Percentiles rank a stretch among this genome's conserved stretches.
phyloP scores from a whole-genome alignment of 1,139 yeast species.

The Candida albicans region DNA sequence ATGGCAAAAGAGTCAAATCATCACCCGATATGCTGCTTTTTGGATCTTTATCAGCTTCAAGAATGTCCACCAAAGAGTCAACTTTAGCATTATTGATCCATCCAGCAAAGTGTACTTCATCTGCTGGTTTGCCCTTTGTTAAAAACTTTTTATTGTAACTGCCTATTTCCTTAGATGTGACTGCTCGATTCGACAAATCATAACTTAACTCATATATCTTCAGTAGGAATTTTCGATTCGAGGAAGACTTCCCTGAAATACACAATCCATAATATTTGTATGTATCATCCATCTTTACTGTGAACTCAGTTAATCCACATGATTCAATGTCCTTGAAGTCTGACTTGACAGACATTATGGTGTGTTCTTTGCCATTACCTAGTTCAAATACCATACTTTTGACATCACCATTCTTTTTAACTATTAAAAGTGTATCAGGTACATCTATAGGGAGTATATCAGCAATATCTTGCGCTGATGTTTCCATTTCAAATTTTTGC shows the following conservation, averaged over 20 bases:
- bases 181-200: conserved; percentile 12
- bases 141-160: conserved; percentile 20
- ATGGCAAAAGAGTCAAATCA: conserved; percentile 8
- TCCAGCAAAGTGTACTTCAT: conserved; percentile 16
- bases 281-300: conserved; percentile 11
- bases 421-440: conserved; percentile 9
- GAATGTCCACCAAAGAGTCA: neutral
- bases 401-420: conserved; percentile 15
- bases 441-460: conserved; percentile 6
- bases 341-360: conserved; percentile 10
- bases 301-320: conserved; percentile 19
- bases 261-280: conserved; percentile 20
- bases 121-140: conserved; percentile 13
- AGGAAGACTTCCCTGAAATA: conserved; percentile 12
- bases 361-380: conserved; percentile 4
- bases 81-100: conserved; percentile 17
- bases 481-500: conserved; percentile 9
- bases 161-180: conserved; percentile 18
- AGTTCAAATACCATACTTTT: conserved; percentile 4
- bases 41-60: neutral
- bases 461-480: conserved; percentile 8
- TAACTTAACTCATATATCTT: conserved; percentile 18
- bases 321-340: conserved; percentile 10
- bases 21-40: conserved; percentile 5
- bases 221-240: conserved; percentile 13